Evolutionary conservation across 192 early-diverging fungal species (phyloP), one percentile per base, ranked within the genome.

Genomic region (Coemansia sp.): DNA sequence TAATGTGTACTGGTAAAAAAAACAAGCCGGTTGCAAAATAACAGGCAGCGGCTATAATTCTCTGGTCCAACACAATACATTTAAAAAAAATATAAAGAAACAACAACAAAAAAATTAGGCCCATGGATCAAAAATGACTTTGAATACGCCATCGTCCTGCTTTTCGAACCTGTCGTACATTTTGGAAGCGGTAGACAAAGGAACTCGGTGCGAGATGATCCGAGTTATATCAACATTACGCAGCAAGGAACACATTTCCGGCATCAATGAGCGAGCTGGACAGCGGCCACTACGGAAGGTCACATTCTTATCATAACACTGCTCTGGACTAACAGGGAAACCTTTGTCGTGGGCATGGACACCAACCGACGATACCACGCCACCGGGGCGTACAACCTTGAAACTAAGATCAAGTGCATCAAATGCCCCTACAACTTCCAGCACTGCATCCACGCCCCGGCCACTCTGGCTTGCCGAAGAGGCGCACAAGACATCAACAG

Each of bases 221-320:
- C 52, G 58, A 36, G 51, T 62, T 41, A 78, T 47, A n/a, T 67
- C 57, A 30, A 68, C 64, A 2, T 40, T 22, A 18, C 44, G 35
- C 0, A 78, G 26, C 3, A 77, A 46, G 2, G 53, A 41, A 33
- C 70, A 40, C 8, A 71, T 32, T 25, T 73, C 69, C 7, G 53
- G 35, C 53, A 83, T 67, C 15, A 83, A 46, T 4, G 69, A 64
- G 19, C 67, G 67, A 9, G 63, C 67, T 3, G 78, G 79, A 49
- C 79, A 83, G 7, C 81, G 64, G 9, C 78, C 81, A 27, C 69
- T 72, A 37, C 55, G 53, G 47, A 75, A 78, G 13, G 75, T 78
- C 20, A 81, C 33, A 36, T 83, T 83, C 23, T 83, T 81, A 63
- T 81, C 63, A 29, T 83, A 83, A 19, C 69, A 72, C 35, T 73